Evolutionary conservation across 208 protist species (phyloP).

Genomic region (Crithidia brevicula): DNA sequence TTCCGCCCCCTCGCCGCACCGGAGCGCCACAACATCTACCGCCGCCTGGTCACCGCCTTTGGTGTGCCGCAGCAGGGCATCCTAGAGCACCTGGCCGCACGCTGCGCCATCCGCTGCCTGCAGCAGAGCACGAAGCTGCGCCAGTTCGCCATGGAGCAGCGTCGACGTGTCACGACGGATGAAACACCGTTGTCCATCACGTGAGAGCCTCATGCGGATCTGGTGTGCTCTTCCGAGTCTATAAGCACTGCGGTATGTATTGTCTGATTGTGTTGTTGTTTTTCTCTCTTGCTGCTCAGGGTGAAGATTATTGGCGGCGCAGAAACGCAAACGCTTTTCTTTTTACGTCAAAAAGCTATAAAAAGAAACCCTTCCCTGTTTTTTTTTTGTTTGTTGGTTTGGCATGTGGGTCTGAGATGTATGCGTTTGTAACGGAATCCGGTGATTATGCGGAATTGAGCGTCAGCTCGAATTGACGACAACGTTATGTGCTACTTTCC

Average conservation of each 20-base stretch:
- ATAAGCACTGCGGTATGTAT: not conserved
- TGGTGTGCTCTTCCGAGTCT: too few species aligned
- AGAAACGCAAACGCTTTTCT: too few species aligned
- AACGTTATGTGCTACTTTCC: too few species aligned
- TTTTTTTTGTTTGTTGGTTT: too few species aligned
- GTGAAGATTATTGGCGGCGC: too few species aligned
- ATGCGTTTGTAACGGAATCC: not conserved
- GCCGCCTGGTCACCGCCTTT: slow-evolving; percentile 63
- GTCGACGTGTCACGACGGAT: not conserved
- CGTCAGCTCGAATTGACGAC: too few species aligned
- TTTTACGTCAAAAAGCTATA: too few species aligned
- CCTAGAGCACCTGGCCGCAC: slow-evolving; percentile 72
- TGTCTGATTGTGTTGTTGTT: not conserved
- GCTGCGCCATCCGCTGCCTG: slow-evolving; percentile 74
- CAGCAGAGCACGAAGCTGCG: slow-evolving; percentile 26
- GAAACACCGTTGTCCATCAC: not conserved
- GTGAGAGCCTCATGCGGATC: not conserved
- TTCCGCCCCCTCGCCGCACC: slow-evolving; percentile 70
- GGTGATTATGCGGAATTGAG: not conserved
- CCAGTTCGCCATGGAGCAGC: not conserved
- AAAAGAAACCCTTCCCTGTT: too few species aligned
- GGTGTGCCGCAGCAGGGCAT: slow-evolving; percentile 70
- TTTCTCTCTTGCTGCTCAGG: too few species aligned
- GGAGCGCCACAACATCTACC: slow-evolving; percentile 78
- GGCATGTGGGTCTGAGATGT: too few species aligned